Conservation (phyloP, 805 yeast genomes). For the Cyberlindnera lachancei region DNA sequence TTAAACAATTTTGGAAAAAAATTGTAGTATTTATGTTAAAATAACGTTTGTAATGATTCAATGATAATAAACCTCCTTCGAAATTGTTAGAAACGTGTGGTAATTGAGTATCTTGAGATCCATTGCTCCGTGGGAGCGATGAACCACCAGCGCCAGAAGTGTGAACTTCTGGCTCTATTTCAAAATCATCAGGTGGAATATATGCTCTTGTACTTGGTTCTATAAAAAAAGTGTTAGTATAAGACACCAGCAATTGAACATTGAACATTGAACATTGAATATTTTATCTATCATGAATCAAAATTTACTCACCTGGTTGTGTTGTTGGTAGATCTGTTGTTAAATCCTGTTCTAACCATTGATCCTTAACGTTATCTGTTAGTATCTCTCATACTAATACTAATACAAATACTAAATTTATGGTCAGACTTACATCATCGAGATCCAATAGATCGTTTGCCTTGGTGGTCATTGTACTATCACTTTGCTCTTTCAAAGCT, state of each 20-base stretch:
- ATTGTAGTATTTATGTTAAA: constrained; percentile 65
- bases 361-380: no score
- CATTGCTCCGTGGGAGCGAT: neutral
- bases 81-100: constrained; percentile 14
- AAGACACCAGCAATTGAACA: no score
- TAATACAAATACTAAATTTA: no score
- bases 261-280: no score
- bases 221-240: no score
- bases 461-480: neutral
- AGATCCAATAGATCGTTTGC: constrained; percentile 10
- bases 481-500: no score
- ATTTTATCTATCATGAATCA: no score
- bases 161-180: constrained; percentile 5
- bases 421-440: no score
- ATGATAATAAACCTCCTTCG: constrained; percentile 43
- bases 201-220: constrained; percentile 27
- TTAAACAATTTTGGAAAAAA: constrained; percentile 45
- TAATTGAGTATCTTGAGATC: neutral
- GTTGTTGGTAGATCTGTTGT: no score
- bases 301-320: no score
- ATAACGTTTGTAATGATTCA: constrained; percentile 53
- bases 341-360: no score
- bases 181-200: constrained; percentile 25
- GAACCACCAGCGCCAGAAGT: no score
- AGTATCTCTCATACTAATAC: neutral